Base-by-base conservation (phyloP, 805 yeast genomes). In the Clavispora asparagi region DNA sequence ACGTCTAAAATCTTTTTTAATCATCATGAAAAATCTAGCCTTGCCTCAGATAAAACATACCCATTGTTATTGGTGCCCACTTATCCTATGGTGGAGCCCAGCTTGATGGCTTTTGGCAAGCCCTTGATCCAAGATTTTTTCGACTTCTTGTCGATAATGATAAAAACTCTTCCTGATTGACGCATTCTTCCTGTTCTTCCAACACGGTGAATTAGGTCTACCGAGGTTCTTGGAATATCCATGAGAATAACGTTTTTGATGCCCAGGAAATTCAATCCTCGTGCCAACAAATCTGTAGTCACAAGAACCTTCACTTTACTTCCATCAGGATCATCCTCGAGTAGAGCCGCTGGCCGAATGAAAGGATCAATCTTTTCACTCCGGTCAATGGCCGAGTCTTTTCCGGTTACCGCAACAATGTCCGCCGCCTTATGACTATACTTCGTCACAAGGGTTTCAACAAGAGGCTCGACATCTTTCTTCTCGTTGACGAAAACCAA, bases 121-220 rank as follows among this genome's bases (percentile, higher is more conserved):
- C 94, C 95, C 57, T 81, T 83, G 26, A 89, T 83, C 89, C 95
- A 89, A 5, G 86, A 75, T 55, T 84, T 83, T n/a, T 78, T 74
- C 41, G 74, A 65, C 50, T 81, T 85, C 51, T 82, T 82, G 50
- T 83, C 85, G 26, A 85, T 83, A 43, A 92, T 79, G 58, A 94
- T 70, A 51, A 89, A 84, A 1, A 88, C 97, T 50, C 96, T 76
- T 12, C 99, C 99, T 32, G 85, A 75, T 58, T 85, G 89, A 39
- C 85, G 87, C 86, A 91, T 83, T 62, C 99, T 71, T 3, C 97
- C 97, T 0, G 97, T 92, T 67, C 99, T 79, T 1, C 99, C 99
- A 1, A 88, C 85, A 50, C 99, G 73, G 62, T 92, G 98, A 17
- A 92, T 81, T 49, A 92, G 71, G 64, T 92, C 98, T 16, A 88